Evolutionary conservation across 345 rosid genomes (phyloP).

Genomic region (Melaleuca alternifolia): DNA sequence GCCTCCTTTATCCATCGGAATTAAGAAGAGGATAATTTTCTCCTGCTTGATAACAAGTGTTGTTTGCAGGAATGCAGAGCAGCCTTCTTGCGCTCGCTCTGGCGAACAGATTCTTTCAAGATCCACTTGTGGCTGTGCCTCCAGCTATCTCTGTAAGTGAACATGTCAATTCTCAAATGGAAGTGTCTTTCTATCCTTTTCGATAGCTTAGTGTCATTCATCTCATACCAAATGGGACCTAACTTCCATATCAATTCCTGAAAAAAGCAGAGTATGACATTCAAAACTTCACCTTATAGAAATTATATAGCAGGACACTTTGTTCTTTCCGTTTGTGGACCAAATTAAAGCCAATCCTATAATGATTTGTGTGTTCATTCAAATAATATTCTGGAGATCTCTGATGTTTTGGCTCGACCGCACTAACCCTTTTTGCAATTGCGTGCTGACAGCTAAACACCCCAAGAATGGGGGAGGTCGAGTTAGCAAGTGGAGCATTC

Average conservation of each 20-base stretch:
- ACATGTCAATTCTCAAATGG: neutral
- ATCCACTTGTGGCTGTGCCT: constrained; percentile 87
- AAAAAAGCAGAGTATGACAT: neutral
- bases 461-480: neutral
- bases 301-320: too few species aligned
- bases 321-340: neutral
- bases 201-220: neutral
- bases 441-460: neutral
- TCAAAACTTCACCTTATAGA: neutral
- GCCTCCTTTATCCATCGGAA: neutral
- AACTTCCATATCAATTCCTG: neutral
- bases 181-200: neutral
- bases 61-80: constrained; percentile 86
- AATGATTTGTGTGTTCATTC: neutral
- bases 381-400: neutral
- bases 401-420: neutral
- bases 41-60: neutral
- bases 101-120: constrained; percentile 84
- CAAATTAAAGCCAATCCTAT: neutral
- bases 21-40: neutral
- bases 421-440: neutral
- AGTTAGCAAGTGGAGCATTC: neutral
- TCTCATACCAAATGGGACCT: neutral
- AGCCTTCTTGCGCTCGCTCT: constrained; percentile 90
- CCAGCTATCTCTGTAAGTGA: constrained; percentile 84